phyloP scores from a whole-genome alignment of 306 rosid species.

The Trifolium dubium region DNA sequence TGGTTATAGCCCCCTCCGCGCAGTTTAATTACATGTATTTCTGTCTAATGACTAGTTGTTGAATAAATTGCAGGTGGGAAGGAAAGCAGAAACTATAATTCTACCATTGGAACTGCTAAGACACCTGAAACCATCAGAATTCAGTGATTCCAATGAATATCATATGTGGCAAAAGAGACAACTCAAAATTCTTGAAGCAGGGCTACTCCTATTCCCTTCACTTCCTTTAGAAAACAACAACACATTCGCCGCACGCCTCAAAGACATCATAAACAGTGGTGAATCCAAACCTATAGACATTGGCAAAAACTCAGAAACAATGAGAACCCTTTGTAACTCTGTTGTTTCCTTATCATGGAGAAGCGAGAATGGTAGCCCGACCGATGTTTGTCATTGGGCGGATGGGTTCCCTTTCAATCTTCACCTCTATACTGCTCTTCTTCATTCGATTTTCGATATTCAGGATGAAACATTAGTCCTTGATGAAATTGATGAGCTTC shows the following conservation, averaged over 20 bases:
- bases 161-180: conserved; percentile 90
- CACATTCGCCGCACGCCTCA: conserved; percentile 68
- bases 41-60: conserved; percentile 7
- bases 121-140: conserved; percentile 84
- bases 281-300: conserved; percentile 68
- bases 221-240: conserved; percentile 60
- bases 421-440: conserved; percentile 68
- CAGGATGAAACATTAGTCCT: conserved; percentile 82
- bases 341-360: conserved; percentile 82
- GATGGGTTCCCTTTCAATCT: conserved; percentile 89
- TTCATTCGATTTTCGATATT: conserved; percentile 72
- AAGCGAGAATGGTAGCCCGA: conserved; percentile 61
- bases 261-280: conserved; percentile 52
- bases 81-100: conserved; percentile 85
- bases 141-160: conserved; percentile 77
- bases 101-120: conserved; percentile 83
- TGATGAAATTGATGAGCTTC: conserved; percentile 87
- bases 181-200: conserved; percentile 77
- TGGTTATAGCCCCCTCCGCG: too few species aligned
- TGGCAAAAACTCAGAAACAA: conserved; percentile 80
- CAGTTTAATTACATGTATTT: neutral
- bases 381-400: conserved; percentile 94
- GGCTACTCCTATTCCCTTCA: conserved; percentile 76
- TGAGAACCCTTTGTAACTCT: conserved; percentile 81
- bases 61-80: conserved; percentile 62